Evolutionary conservation across 169 alveolate species (phyloP), one percentile per base, ranked within the genome.

Genomic region (Plasmodium falciparum): DNA sequence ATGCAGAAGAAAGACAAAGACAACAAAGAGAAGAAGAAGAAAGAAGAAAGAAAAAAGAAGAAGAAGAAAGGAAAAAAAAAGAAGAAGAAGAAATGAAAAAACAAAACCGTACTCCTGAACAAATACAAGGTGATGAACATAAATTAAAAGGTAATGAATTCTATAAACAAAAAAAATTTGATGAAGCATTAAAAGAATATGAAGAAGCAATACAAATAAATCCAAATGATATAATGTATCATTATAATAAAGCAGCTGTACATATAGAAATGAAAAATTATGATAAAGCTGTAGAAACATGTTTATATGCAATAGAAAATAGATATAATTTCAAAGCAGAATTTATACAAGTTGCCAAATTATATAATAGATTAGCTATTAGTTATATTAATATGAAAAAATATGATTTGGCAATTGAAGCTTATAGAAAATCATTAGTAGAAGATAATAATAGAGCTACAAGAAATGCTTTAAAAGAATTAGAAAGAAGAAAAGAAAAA

Each of bases 261-360:
- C 97, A 97, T 95, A 92, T 98, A 86, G 99, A 98, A 90, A 95
- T 95, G 98, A 98, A 97, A 58, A 95, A 97, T 2, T 97, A 94
- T 93, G 99, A 98, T 43, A 95, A 94, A 92, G 96, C 99, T 13
- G 75, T 98, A 9, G 98, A 95, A 75, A 94, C 95, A 39, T 97
- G 99, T 80, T 96, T 97, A 76, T 94, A 95, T 85, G 99, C 99
- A 4, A 92, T 97, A 7, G 98, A 97, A 65, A 96, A 96, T 65
- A 93, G 99, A 61, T 97, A 97, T 74, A 99, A 96, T 69, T 96
- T 95, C 39, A 93, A 95, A 75, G 98, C 99, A 39, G 99, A 96
- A 76, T 97, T 90, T 92, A 59, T 83, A 12, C 95, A 95, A 43
- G 96, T 96, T 58, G 97, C 98, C 13, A 96, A 96, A 94, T 95